phyloP scores from a whole-genome alignment of 202 grass and related monocot genomes.

The Setaria viridis region DNA sequence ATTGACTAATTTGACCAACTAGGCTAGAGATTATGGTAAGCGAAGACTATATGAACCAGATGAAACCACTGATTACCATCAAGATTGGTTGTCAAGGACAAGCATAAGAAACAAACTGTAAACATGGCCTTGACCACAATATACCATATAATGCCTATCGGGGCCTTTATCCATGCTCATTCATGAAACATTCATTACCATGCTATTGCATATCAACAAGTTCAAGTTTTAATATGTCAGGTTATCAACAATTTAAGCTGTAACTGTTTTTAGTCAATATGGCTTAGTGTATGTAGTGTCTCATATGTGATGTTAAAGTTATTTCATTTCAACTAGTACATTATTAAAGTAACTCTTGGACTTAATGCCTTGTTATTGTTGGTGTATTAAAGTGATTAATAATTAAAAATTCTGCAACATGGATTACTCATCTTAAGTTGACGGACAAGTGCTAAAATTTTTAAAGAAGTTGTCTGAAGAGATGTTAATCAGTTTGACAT shows the following conservation, averaged over 20 bases:
- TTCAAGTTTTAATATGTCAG: not conserved
- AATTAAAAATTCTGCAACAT: constrained; percentile 1
- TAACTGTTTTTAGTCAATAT: constrained; percentile 5
- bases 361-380: not conserved
- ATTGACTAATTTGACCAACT: not conserved
- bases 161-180: not conserved
- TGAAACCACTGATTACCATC: not conserved
- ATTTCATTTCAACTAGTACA: not conserved
- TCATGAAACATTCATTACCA: not conserved
- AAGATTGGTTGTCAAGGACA: constrained; percentile 22
- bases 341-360: not conserved
- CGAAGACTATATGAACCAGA: not conserved
- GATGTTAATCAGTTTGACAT: not conserved
- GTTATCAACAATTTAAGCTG: not conserved
- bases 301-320: not conserved
- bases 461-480: constrained; percentile 12
- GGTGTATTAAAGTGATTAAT: not conserved
- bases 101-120: constrained; percentile 20
- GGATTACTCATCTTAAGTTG: constrained; percentile 22
- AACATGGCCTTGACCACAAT: constrained; percentile 2
- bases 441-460: not conserved
- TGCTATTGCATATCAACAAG: not conserved
- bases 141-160: not conserved
- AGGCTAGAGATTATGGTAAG: not conserved
- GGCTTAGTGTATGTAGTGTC: not conserved